These are phyloP conservation scores for apple (Malus domestica) DNA, from an alignment of 306 rosid species.

Conservation along the genomic window ASM211411v1 NC_041789.1:32144501-32145000, in stretches of 20 bases:
- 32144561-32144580: slow-evolving; percentile 99
- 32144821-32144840: slow-evolving; percentile 27
- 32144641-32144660: background rate
- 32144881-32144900: background rate
- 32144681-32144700: slow-evolving; percentile 98
- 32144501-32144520: slow-evolving; percentile 81
- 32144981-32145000: slow-evolving; percentile 89
- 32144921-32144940: slow-evolving; percentile 80
- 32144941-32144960: slow-evolving; percentile 99
- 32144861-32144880: background rate
- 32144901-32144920: background rate
- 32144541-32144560: slow-evolving; percentile 96
- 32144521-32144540: slow-evolving; percentile 96
- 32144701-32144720: slow-evolving; percentile 92
- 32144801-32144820: slow-evolving; percentile 99
- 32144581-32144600: background rate
- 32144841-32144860: slow-evolving; percentile 3
- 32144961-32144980: slow-evolving; percentile 94
- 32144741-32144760: slow-evolving; percentile 98
- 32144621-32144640: background rate
- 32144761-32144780: slow-evolving; percentile 97
- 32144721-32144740: slow-evolving; percentile 99
- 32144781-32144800: slow-evolving; percentile 95
- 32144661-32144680: slow-evolving; percentile 97
- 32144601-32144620: background rate